These are phyloP conservation scores for Corchorus capsularis DNA, from an alignment of 345 rosid genomes.

Conservation along the genomic window DNA sequence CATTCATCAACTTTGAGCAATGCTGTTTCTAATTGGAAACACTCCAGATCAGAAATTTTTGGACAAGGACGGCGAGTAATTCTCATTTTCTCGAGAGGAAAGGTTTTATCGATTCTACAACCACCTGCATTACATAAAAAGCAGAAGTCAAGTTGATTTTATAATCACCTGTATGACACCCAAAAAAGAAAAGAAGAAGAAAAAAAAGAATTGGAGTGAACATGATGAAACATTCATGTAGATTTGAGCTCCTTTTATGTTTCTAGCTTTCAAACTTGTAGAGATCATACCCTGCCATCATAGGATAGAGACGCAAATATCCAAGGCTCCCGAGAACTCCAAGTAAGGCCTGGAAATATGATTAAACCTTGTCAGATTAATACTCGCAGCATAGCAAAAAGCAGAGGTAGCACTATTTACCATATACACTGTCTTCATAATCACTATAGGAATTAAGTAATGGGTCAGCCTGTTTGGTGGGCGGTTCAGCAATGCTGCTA, in stretches of 20 bases:
- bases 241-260: background rate
- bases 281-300: slow-evolving; percentile 80
- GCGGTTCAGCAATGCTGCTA: slow-evolving; percentile 44
- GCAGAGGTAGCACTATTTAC: slow-evolving; percentile 38
- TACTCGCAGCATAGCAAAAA: background rate
- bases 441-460: slow-evolving; percentile 72
- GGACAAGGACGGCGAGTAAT: background rate
- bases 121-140: slow-evolving; percentile 46
- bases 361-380: slow-evolving; percentile 23
- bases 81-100: slow-evolving; percentile 48
- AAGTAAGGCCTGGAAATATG: slow-evolving; percentile 66
- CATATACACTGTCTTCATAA: slow-evolving; percentile 89
- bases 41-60: background rate
- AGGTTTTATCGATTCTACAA: slow-evolving; percentile 68
- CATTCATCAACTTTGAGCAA: background rate
- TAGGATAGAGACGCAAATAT: slow-evolving; percentile 88
- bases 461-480: slow-evolving; percentile 39
- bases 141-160: background rate
- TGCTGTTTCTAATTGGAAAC: background rate
- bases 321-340: slow-evolving; percentile 93
- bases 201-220: background rate
- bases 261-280: background rate
- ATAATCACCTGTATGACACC: background rate
- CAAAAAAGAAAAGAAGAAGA: too few relatives aligned
- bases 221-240: background rate